phyloP scores from a whole-genome alignment of 495 filamentous ascomycete genomes.

The Trichocladium antarcticum region DNA sequence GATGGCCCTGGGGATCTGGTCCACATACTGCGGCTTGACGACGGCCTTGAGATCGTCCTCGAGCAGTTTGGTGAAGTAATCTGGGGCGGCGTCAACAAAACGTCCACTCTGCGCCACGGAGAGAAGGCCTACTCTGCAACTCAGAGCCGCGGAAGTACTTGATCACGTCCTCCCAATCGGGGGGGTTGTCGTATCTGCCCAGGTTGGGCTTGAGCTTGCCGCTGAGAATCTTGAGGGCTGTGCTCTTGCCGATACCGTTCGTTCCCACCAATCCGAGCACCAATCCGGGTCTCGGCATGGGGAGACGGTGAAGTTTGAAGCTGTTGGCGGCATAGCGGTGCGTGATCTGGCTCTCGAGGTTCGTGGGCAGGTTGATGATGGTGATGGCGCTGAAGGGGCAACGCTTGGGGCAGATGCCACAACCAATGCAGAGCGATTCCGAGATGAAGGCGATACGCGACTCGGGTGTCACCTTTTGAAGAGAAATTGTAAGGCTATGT shows the following conservation, averaged over 20 bases:
- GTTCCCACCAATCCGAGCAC: constrained; percentile 96
- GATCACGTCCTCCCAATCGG: constrained; percentile 97
- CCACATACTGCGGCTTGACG: constrained; percentile 98
- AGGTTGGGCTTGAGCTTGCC: constrained; percentile 97
- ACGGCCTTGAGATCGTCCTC: constrained; percentile 95
- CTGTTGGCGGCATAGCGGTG: constrained; percentile 98
- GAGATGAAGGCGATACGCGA: constrained; percentile 98
- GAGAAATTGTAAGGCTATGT: constrained; percentile 8
- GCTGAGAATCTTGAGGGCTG: constrained; percentile 92
- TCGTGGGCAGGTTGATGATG: constrained; percentile 98
- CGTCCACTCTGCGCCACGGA: not conserved
- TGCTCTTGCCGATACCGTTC: constrained; percentile 99
- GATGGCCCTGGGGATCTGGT: constrained; percentile 90
- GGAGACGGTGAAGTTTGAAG: constrained; percentile 96
- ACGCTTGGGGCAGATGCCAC: constrained; percentile 98
- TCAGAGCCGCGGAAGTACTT: constrained; percentile 97
- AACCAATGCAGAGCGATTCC: constrained; percentile 65
- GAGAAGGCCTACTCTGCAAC: constrained; percentile 62
- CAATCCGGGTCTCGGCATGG: constrained; percentile 88
- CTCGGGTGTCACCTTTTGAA: constrained; percentile 84
- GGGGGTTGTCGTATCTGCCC: constrained; percentile 87
- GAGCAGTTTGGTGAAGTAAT: constrained; percentile 96
- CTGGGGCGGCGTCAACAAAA: constrained; percentile 33
- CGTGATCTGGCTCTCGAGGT: constrained; percentile 92
- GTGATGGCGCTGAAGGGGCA: constrained; percentile 98